Evolutionary conservation across 169 alveolate species (phyloP), one percentile per base, ranked within the genome.

Genomic region (Plasmodium vinckei): DNA sequence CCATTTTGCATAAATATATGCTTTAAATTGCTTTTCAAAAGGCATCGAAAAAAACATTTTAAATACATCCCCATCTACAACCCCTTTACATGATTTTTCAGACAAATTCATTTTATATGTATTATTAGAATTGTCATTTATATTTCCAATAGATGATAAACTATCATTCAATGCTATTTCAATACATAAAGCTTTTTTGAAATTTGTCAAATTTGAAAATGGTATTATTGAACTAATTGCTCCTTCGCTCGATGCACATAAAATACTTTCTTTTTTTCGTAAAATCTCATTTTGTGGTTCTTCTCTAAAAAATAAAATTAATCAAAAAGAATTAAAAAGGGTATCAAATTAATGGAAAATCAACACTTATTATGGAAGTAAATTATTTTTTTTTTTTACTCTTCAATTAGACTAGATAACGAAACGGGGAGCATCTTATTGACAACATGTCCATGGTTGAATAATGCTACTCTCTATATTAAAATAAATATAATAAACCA

Each of bases 191-290:
- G 88, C 88, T 42, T 51, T 77, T 23, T 77, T 77, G 25, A 77
- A 77, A 46, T 64, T 47, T 13, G 73, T 1, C 13, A 77, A 77
- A 44, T 49, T 77, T 25, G 88, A 60, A 63, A 77, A 77, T 0
- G 88, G 88, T 3, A 77, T 77, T 33, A 77, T 15, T 39, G 68
- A 65, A 23, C 88, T 63, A 68, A 77, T 77, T 19, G 88, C 63
- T 10, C 88, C 88, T 63, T 77, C 88, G 27, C 77, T 77, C 21
- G 88, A 77, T 53, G 88, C 88, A 44, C 88, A 77, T 42, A 77
- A 23, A 21, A 77, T 77, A 27, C 88, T 59, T 5, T 39, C 69
- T n/a, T 44, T 68, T 56, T 77, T 77, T 56, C 25, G 12, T n/a
- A 77, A 19, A 46, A 77, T 77, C 10, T 25, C 67, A 56, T 77